Conservation (phyloP, 148 eudicot species). For the Arctostaphylos glauca region DNA sequence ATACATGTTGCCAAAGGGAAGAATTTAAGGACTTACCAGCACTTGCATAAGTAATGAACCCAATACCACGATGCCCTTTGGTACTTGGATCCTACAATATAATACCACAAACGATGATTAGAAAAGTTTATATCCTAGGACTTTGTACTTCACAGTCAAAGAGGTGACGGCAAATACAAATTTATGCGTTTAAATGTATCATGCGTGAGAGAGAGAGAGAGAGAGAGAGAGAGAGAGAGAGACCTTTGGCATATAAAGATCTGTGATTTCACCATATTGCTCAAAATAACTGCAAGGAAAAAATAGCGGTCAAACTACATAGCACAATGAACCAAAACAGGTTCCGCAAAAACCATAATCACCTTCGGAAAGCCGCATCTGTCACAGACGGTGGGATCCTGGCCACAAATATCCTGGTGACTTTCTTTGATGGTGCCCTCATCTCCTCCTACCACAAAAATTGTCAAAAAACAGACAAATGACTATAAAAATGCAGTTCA, state of each 20-base stretch:
- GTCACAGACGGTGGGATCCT: slow-evolving; percentile 82
- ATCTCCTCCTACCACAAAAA: slow-evolving; percentile 44
- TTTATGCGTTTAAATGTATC: not conserved
- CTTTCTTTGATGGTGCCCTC: slow-evolving; percentile 82
- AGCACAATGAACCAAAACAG: not conserved
- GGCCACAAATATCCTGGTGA: slow-evolving; percentile 95
- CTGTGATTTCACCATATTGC: slow-evolving; percentile 85
- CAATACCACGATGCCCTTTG: slow-evolving; percentile 98
- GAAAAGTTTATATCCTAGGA: not conserved
- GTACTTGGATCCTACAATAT: slow-evolving; percentile 69
- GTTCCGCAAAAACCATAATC: slow-evolving; percentile 5
- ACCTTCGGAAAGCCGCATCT: slow-evolving; percentile 83
- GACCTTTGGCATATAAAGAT: slow-evolving; percentile 97
- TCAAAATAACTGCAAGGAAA: slow-evolving; percentile 80
- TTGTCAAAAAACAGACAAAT: not conserved
- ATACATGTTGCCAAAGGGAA: not conserved
- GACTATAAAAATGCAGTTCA: not conserved
- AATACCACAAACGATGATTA: not conserved
- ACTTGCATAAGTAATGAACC: slow-evolving; percentile 86
- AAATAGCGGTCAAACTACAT: not conserved
- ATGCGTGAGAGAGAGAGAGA: not conserved
- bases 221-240: slow-evolving; percentile 10
- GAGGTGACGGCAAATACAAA: not conserved
- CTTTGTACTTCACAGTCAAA: not conserved
- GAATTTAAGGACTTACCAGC: slow-evolving; percentile 43